A percentile compares a stretch with the other conserved stretches of the same genome.
Evolutionary conservation across 176 grass and related monocot genomes (phyloP).

Genomic region (Triticum monococcum): DNA sequence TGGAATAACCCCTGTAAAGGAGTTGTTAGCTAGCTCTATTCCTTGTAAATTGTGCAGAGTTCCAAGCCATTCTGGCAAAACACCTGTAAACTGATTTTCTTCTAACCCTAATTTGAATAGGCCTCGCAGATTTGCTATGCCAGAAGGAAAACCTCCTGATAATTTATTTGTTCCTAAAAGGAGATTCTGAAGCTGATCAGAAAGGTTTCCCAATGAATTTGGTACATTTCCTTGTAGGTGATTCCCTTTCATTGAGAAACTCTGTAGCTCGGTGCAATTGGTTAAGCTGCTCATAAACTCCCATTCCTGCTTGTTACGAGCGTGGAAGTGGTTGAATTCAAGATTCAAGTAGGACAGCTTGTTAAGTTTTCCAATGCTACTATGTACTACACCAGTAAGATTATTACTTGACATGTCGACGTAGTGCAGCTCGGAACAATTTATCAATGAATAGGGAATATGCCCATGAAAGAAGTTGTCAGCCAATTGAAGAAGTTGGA

Average conservation of each 20-base stretch:
- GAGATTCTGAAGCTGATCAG: background rate
- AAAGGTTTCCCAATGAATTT: background rate
- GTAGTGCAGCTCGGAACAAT: background rate
- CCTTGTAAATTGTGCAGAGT: background rate
- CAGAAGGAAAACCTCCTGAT: background rate
- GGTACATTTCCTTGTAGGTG: background rate
- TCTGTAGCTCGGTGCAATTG: background rate
- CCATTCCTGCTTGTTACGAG: background rate
- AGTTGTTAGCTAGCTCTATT: background rate
- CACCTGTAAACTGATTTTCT: background rate
- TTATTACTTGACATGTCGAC: background rate
- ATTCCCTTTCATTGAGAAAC: background rate
- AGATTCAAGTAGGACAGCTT: background rate
- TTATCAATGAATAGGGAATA: background rate
- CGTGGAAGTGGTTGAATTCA: background rate
- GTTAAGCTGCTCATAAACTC: background rate
- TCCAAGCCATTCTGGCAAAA: background rate
- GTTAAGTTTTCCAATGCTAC: background rate
- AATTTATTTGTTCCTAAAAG: background rate
- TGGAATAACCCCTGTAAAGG: background rate
- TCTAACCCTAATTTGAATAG: background rate
- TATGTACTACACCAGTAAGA: background rate
- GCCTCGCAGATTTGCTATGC: background rate
- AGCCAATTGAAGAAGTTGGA: fast-evolving
- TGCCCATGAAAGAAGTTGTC: background rate